Base-by-base conservation (phyloP, 495 filamentous ascomycete genomes). In the Penicillium lividum region DNA sequence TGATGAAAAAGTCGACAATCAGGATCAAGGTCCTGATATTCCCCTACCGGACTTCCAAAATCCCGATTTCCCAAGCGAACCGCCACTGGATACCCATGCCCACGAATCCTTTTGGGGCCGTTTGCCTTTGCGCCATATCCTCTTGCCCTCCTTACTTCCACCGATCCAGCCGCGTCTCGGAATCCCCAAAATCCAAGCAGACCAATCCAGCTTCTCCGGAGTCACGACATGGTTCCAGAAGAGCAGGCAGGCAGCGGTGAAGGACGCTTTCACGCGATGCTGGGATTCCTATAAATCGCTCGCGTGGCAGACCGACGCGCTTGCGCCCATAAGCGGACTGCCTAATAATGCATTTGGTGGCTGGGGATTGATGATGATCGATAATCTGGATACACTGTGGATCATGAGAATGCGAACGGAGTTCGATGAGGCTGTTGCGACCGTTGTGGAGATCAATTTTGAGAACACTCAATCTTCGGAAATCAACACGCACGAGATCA, bases 331-430 rank as follows among this genome's bases (percentile, higher is more conserved):
- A 1, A 79, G 79, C 0, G 82, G 77, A 5, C 62, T 64, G n/a
- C 79, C 63, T 68, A 27, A 71, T 72, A 76, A 94, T 65, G 84
- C 83, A 1, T 92, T 94, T 62, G 89, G 86, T 60, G 89, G 88
- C 18, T 95, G 91, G 91, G 88, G 86, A 29, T 88, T 89, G 3
- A 93, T 89, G 4, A 67, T 96, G 49, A 86, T 95, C 9, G 92
- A 95, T 71, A 76, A 87, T 27, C 76, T 96, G n/a, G 92, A 96
- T 66, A 93, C 90, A 0, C 74, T 96, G 16, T 93, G 89, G 87
- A 93, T 96, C 58, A 93, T 94, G 89, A 91, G 83, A 7, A 68
- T 95, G 67, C 77, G 85, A 58, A 74, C 86, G 0, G 90, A 94
- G 61, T 96, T 96, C 65, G 83, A 91, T 46, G 85, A 89, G 44